phyloP scores from a whole-genome alignment of 805 yeast genomes.

The Candida lessepsii region DNA sequence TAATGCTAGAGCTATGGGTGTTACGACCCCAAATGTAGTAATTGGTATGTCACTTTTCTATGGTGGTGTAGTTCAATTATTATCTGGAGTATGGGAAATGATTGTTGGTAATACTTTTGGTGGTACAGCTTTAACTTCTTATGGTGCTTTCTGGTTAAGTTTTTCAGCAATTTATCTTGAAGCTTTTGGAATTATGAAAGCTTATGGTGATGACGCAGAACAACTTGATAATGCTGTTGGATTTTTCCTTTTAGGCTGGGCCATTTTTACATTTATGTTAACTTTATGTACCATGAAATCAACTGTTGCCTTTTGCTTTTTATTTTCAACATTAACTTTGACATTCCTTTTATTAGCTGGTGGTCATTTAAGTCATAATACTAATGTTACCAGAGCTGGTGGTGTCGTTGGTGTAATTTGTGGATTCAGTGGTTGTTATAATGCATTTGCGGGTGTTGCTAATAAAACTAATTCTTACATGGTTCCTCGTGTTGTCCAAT shows the following conservation, averaged over 20 bases:
- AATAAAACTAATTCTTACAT: constrained; percentile 35
- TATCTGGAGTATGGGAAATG: constrained; percentile 71
- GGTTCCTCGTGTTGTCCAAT: constrained; percentile 27
- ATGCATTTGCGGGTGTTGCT: constrained; percentile 42
- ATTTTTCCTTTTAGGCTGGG: constrained; percentile 40
- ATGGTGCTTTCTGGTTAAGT: constrained; percentile 41
- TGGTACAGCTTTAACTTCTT: constrained; percentile 63
- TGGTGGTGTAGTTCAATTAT: constrained; percentile 60
- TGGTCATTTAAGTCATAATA: constrained; percentile 30
- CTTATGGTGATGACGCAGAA: constrained; percentile 27
- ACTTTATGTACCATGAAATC: constrained; percentile 36
- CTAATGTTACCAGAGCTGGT: constrained; percentile 34
- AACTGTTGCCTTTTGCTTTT: constrained; percentile 33
- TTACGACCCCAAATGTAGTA: constrained; percentile 51
- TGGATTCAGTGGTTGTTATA: constrained; percentile 39
- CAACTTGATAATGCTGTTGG: constrained; percentile 33
- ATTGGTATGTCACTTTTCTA: constrained; percentile 62
- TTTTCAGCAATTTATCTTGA: constrained; percentile 30
- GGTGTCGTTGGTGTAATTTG: constrained; percentile 44
- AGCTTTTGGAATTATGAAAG: constrained; percentile 32
- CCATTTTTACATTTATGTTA: constrained; percentile 39
- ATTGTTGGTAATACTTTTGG: constrained; percentile 66
- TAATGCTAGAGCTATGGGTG: constrained; percentile 58
- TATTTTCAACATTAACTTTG: constrained; percentile 30
- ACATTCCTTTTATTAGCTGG: constrained; percentile 38